Conservation (phyloP, 345 rosid genomes). For the Boechera divaricarpa region DNA sequence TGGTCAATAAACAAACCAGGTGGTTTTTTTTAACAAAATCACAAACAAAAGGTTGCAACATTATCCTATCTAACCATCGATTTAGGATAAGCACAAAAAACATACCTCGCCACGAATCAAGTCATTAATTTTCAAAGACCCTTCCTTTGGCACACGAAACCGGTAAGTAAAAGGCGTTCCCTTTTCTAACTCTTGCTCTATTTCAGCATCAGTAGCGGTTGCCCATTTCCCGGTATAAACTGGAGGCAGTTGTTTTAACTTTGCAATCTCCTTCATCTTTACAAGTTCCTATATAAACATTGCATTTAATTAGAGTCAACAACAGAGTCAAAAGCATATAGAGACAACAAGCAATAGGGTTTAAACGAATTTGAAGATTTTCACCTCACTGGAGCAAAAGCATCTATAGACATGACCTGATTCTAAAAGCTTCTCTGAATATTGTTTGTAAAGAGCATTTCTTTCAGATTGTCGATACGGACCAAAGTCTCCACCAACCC, state of each 20-base stretch:
- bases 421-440: slow-evolving; percentile 77
- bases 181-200: slow-evolving; percentile 75
- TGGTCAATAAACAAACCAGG: slow-evolving; percentile 26
- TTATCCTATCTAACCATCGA: not conserved
- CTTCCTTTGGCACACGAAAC: slow-evolving; percentile 82
- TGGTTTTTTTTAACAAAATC: not conserved
- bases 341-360: not conserved
- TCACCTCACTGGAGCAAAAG: slow-evolving; percentile 88
- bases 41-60: not conserved
- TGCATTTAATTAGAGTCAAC: slow-evolving; percentile 4
- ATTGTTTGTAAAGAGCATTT: slow-evolving; percentile 74
- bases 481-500: slow-evolving; percentile 79
- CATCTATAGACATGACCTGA: slow-evolving; percentile 92
- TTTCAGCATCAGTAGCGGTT: slow-evolving; percentile 65
- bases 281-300: slow-evolving; percentile 74
- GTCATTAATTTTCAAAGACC: slow-evolving; percentile 79
- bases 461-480: slow-evolving; percentile 95
- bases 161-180: slow-evolving; percentile 85
- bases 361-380: not conserved
- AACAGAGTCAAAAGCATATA: not conserved
- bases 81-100: not conserved
- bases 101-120: slow-evolving; percentile 91
- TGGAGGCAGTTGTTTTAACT: slow-evolving; percentile 77
- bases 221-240: slow-evolving; percentile 92
- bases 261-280: slow-evolving; percentile 84